Evolutionary conservation across 1,284 basidiomycete genomes (phyloP).

Genomic region (Garcileccinum viscosum): DNA sequence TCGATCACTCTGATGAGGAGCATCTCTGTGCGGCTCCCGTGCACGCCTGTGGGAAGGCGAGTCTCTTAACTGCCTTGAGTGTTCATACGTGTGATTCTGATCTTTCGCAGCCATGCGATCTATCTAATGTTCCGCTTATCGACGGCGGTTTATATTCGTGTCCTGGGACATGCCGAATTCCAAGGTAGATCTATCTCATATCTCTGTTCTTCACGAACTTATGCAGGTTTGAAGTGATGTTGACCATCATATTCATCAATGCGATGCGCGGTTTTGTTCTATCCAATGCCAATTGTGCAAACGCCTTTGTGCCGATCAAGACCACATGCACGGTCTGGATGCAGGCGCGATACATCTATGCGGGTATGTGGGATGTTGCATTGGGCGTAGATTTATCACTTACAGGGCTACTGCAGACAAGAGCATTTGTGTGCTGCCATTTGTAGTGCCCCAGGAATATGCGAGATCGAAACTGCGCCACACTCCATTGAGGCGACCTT

Average conservation of each 20-base stretch:
- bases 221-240: conserved; percentile 41
- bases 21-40: conserved; percentile 59
- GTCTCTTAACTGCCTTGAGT: background rate
- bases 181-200: conserved; percentile 43
- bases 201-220: background rate
- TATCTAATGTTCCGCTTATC: conserved; percentile 41
- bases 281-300: conserved; percentile 60
- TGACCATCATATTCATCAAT: conserved; percentile 54
- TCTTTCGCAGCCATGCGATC: conserved; percentile 50
- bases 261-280: conserved; percentile 59
- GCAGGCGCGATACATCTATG: conserved; percentile 56
- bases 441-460: conserved; percentile 56
- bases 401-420: conserved; percentile 43
- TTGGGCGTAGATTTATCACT: background rate
- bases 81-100: background rate
- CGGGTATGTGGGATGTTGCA: conserved; percentile 49
- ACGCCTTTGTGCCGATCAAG: conserved; percentile 51
- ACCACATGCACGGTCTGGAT: conserved; percentile 61
- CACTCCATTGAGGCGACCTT: conserved; percentile 65
- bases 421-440: conserved; percentile 51
- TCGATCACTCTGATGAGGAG: conserved; percentile 50
- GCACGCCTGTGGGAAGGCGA: conserved; percentile 62
- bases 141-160: conserved; percentile 49
- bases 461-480: conserved; percentile 62
- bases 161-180: conserved; percentile 47